Evolutionary conservation across 306 rosid genomes (phyloP), one percentile per base, ranked within the genome.

Genomic region (Cucurbita moschata): DNA sequence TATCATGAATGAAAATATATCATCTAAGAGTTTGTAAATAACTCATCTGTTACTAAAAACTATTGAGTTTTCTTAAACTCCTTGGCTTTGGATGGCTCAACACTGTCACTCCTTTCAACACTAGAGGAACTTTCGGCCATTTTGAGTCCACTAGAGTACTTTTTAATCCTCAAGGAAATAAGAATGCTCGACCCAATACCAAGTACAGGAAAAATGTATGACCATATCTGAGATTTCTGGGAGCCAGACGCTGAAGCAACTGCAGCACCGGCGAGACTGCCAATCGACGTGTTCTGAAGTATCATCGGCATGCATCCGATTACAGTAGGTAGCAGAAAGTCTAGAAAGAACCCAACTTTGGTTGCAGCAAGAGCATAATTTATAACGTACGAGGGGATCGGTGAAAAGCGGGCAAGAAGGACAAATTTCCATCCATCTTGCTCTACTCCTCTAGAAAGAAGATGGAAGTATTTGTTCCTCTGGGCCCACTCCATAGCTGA

Each of bases 351-450:
- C 67, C 87, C 68, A 39, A 94, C 97, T 71, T 84, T 80, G 7
- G 99, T 94, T 0, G 99, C 99, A 44, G 97, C 99, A 6, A 94
- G 87, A 16, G 97, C 91, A 63, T 94, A 94, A 79, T 94, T 94
- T 78, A 94, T 88, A 61, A 94, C 77, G 54, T 91, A 94, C 6
- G 97, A 94, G 1, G 99, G 99, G 79, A 94, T 71, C 0, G 99
- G 97, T 8, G 99, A 94, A 88, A 94, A 94, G 23, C 99, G 95
- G 10, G 99, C 99, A 35, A 94, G 97, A 50, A 94, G 88, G 64
- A 91, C 99, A 37, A 94, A 91, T 79, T n/a, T 91, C 99, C 99
- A 94, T 37, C 99, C 99, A 78, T 90, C 99, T 81, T 78, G 87
- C 87, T 85, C 95, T 30, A 94, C 99, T 81, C 99, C 99, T 82